phyloP scores from a whole-genome alignment of 257 asterid genomes.

The Nemophila menziesii region DNA sequence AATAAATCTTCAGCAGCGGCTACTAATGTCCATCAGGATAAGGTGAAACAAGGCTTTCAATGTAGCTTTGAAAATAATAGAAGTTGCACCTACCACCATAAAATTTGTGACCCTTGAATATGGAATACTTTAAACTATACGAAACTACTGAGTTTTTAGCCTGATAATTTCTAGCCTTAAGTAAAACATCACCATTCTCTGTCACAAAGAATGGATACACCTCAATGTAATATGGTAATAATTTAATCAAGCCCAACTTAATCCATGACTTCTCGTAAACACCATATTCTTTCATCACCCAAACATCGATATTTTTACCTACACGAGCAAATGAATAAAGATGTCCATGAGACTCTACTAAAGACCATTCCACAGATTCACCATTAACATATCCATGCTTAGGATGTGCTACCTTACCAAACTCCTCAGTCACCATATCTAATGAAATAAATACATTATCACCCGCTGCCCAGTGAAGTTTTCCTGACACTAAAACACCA shows the following conservation, averaged over 20 bases:
- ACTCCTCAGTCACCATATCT: conserved; percentile 10
- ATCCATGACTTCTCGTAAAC: conserved; percentile 25
- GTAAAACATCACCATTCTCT: conserved; percentile 10
- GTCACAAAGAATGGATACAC: conserved; percentile 14
- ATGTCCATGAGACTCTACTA: conserved; percentile 12
- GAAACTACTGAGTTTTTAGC: conserved; percentile 3
- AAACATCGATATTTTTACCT: too few relatives aligned
- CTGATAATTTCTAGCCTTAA: too few relatives aligned
- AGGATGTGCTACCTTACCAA: conserved; percentile 9
- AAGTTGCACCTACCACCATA: not conserved
- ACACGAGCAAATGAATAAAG: not conserved
- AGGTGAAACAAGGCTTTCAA: conserved; percentile 19
- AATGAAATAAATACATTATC: conserved; percentile 9
- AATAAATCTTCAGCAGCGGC: too few relatives aligned
- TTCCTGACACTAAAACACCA: conserved; percentile 13
- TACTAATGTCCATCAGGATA: conserved; percentile 3
- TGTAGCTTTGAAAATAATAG: conserved; percentile 10
- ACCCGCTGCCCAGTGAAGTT: conserved; percentile 21
- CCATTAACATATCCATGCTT: not conserved
- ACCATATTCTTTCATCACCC: conserved; percentile 33
- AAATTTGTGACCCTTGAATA: conserved; percentile 3
- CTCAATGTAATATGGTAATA: not conserved
- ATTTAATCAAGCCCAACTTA: conserved; percentile 11
- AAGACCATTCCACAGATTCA: not conserved
- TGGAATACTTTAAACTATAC: conserved; percentile 3